Base-by-base conservation (phyloP, 768 basidiomycete genomes). In the Dentipellis sp. region DNA sequence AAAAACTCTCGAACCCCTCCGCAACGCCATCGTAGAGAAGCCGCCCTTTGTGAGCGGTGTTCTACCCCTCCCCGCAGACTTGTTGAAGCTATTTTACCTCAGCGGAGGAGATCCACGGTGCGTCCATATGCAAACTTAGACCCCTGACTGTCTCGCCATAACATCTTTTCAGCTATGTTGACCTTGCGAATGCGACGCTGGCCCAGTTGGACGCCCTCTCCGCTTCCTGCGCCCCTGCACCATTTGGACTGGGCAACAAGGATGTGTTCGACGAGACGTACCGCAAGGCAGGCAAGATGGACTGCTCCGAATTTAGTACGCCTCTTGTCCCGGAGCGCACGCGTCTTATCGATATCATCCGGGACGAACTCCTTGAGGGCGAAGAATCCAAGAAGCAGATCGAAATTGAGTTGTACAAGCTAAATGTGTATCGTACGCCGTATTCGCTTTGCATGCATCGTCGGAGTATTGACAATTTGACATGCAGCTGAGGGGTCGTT, bases 171-270 rank as follows among this genome's bases (percentile, higher is more conserved):
- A 63, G 58, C 7, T 49, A 48, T 19, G 40, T 65, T 42, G 56
- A 60, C 50, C 50, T 60, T 21, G 10, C 50, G 21, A 47, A 23
- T 17, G 21, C 56, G 3, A 19, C 47, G 4, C 58, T 50, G 9
- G 60, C 42, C 9, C 50, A 58, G 5, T 56, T 70, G 34, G 56
- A 65, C 12, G 37, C 55, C 4, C 69, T 77, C 3, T 60, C 66
- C 0, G 45, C 55, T 0, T 69, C 71, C 1, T 76, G 75, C 58
- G 59, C 71, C 9, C 72, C 69, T 0, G 75, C 75, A 3, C 67
- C 72, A 1, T 78, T 76, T 51, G 75, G 78, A 3, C 36, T 55
- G 3, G 46, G 37, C 1, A 35, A 42, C 2, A 37, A 52, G 11
- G 56, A 48, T 9, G 46, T 53, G 10, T 36, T 49, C 36, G 51